phyloP scores from a whole-genome alignment of 768 basidiomycete species.

The Termitomyces heimii region DNA sequence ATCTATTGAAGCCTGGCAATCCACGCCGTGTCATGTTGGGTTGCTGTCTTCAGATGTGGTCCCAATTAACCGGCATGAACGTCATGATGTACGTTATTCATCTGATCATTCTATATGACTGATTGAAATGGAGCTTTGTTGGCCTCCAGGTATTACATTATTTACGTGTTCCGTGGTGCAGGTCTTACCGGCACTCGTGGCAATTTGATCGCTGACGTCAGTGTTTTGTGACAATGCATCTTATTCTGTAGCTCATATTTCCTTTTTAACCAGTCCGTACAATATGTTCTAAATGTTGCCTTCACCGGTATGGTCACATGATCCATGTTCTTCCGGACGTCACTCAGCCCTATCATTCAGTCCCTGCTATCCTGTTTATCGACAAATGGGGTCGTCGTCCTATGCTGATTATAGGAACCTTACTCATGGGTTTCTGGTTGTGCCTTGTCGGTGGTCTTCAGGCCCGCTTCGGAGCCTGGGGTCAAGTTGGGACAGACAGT shows the following conservation, averaged over 20 bases:
- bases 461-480: constrained; percentile 62
- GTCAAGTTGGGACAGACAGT: constrained; percentile 29
- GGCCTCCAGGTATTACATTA: constrained; percentile 44
- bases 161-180: constrained; percentile 74
- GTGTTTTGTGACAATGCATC: constrained; percentile 7
- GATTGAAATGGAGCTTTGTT: neutral
- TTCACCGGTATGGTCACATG: constrained; percentile 35
- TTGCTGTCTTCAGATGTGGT: constrained; percentile 74
- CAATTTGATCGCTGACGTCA: constrained; percentile 61
- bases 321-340: constrained; percentile 33
- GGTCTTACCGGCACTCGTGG: constrained; percentile 71
- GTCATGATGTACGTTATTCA: constrained; percentile 59
- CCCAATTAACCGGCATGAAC: constrained; percentile 72
- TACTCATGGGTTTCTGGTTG: constrained; percentile 72
- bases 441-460: constrained; percentile 75
- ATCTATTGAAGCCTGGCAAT: constrained; percentile 61
- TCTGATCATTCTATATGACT: neutral
- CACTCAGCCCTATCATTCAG: constrained; percentile 24
- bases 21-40: constrained; percentile 69
- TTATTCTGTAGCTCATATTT: neutral
- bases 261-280: constrained; percentile 42
- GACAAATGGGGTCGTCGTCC: constrained; percentile 79
- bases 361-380: constrained; percentile 56
- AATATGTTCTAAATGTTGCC: constrained; percentile 49
- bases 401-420: constrained; percentile 59